Conservation (phyloP, 352 stramenopile genomes). For the Globisporangium polare region DNA sequence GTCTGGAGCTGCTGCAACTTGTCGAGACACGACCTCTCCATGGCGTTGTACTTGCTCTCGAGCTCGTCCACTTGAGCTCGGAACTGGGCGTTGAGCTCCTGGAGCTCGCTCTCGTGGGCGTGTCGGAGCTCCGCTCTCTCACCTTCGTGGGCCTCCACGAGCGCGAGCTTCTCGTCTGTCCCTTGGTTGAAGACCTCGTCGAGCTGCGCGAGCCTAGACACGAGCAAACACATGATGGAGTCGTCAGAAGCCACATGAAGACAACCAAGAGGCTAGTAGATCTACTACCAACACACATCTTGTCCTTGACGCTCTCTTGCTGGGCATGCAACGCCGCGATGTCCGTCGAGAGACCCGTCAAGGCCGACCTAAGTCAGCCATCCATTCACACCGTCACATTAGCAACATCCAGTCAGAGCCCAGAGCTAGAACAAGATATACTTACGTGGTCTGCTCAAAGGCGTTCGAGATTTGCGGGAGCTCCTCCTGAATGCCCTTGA, state of each 20-base stretch:
- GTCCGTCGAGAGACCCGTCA: slow-evolving; percentile 37
- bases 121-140: slow-evolving; percentile 29
- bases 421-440: background rate
- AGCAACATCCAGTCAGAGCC: background rate
- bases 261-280: background rate
- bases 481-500: slow-evolving; percentile 47
- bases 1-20: slow-evolving; percentile 36
- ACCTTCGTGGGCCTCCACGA: slow-evolving; percentile 30
- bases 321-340: slow-evolving; percentile 42
- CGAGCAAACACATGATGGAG: background rate
- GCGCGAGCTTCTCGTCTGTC: slow-evolving; percentile 37
- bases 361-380: slow-evolving; percentile 23
- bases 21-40: slow-evolving; percentile 28
- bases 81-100: slow-evolving; percentile 23
- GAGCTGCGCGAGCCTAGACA: slow-evolving; percentile 27
- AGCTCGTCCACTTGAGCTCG: slow-evolving; percentile 24
- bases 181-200: slow-evolving; percentile 35
- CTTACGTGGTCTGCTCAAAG: slow-evolving; percentile 38
- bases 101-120: slow-evolving; percentile 22
- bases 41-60: slow-evolving; percentile 24
- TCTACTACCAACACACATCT: slow-evolving; percentile 26
- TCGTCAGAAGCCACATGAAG: background rate
- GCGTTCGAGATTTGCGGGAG: slow-evolving; percentile 31
- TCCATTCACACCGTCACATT: background rate
- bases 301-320: slow-evolving; percentile 28